phyloP scores from a whole-genome alignment of 2,329 filamentous ascomycete genomes.

The Colletotrichum siamense region DNA sequence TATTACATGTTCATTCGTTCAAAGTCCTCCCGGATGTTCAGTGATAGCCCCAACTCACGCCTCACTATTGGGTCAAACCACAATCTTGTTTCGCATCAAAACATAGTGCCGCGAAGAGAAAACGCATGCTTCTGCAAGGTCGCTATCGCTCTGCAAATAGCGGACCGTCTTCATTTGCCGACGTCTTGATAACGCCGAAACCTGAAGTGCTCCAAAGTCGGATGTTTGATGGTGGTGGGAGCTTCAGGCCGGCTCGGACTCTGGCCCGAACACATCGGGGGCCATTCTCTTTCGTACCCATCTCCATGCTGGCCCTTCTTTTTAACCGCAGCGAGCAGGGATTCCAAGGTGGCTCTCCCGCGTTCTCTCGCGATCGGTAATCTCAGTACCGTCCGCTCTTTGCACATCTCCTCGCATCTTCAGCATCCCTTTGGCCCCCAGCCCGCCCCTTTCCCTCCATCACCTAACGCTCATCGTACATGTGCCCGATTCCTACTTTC shows the following conservation, averaged over 20 bases:
- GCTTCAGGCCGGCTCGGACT: neutral
- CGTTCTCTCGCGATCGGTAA: neutral
- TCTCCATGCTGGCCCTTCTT: neutral
- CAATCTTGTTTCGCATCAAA: neutral
- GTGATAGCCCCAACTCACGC: neutral
- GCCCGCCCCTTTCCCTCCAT: neutral
- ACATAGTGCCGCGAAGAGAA: neutral
- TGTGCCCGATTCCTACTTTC: neutral
- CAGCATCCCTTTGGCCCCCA: neutral
- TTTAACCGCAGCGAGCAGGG: neutral
- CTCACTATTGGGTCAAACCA: neutral
- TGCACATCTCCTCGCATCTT: neutral
- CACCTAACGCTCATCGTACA: neutral
- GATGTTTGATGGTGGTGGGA: neutral
- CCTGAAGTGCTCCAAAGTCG: neutral
- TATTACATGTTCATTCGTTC: neutral
- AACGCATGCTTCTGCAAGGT: neutral
- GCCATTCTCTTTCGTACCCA: neutral
- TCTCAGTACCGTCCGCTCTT: neutral
- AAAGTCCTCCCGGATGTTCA: neutral
- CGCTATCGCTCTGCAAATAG: neutral
- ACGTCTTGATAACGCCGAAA: neutral
- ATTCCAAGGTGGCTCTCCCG: neutral
- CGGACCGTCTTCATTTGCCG: neutral
- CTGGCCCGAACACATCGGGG: neutral